Base-by-base conservation (phyloP, 352 stramenopile genomes). In the Globisporangium splendens region DNA sequence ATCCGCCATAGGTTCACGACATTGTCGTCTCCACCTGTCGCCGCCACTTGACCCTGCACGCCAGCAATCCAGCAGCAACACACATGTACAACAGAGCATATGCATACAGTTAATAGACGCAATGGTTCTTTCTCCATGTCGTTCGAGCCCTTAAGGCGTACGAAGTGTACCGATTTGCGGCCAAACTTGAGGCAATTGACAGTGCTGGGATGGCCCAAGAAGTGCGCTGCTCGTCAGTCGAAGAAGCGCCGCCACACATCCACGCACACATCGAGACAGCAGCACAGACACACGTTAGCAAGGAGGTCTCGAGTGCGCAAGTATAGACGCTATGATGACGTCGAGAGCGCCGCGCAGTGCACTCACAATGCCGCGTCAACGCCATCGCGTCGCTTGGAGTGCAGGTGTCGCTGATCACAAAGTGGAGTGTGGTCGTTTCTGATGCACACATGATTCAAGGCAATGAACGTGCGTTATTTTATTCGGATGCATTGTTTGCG, bases 1-100 rank as follows among this genome's bases (percentile, higher is more conserved):
- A 94, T 86, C 39, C 82, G 75, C 84, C 84, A 94, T n/a, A 94
- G 58, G 35, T 94, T 94, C 46, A 92, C 79, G 46, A 88, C 72
- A 54, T 84, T 84, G 59, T 94, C 84, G 41, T 94, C 82, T 17
- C 84, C 84, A 11, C 82, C 84, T 1, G 80, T 92, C 21, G 80
- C 84, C 0, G 77, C 79, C 14, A 92, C 77, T 90, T 94, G 84
- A 7, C 77, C 84, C 84, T 94, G 24, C 20, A 51, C 58, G 13
- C n/a, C n/a, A n/a, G n/a, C n/a, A n/a, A n/a, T n/a, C n/a, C 15
- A 8, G 3, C 24, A n/a, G 12, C 39, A 18, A 20, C 22, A 21
- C 17, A 15, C 8, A 41, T 18, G 31, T 33, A 46, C 18, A 8
- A 48, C 47, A 51, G 28, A 44, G n/a, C n/a, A n/a, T n/a, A n/a